Conservation (phyloP, 2,329 filamentous ascomycete genomes). For the Coleophoma crateriformis region DNA sequence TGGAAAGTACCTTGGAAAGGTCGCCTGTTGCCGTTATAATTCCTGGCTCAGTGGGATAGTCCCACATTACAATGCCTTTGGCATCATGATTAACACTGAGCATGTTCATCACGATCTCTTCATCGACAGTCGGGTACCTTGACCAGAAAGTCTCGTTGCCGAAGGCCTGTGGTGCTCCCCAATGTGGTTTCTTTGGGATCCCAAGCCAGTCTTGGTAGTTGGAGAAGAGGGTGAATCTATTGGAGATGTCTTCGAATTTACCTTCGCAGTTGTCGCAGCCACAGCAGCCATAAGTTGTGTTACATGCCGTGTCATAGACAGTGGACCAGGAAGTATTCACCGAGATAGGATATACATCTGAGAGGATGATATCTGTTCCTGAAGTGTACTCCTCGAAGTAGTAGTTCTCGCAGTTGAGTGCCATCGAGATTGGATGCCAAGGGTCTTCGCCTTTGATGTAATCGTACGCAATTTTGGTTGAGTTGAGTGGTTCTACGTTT, state of each 20-base stretch:
- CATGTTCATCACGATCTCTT: slow-evolving; percentile 40
- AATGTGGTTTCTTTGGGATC: slow-evolving; percentile 33
- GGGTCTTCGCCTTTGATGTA: slow-evolving; percentile 38
- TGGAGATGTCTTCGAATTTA: slow-evolving; percentile 21
- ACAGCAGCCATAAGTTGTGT: slow-evolving; percentile 43
- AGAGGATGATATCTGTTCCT: slow-evolving; percentile 43
- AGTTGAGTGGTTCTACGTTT: slow-evolving; percentile 30
- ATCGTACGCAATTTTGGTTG: slow-evolving; percentile 34
- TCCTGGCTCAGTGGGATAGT: slow-evolving; percentile 30
- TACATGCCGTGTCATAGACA: slow-evolving; percentile 39
- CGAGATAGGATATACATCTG: slow-evolving; percentile 42
- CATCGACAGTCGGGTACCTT: slow-evolving; percentile 35
- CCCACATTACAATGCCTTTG: slow-evolving; percentile 39
- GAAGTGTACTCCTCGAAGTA: slow-evolving; percentile 39
- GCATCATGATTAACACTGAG: slow-evolving; percentile 41
- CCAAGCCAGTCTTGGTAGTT: slow-evolving; percentile 32
- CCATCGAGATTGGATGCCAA: slow-evolving; percentile 43
- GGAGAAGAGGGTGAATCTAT: slow-evolving; percentile 32
- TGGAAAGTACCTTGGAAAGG: slow-evolving; percentile 32
- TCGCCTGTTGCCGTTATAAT: slow-evolving; percentile 19
- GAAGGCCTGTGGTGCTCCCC: slow-evolving; percentile 45
- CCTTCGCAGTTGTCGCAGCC: slow-evolving; percentile 39
- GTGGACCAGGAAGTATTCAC: slow-evolving; percentile 37
- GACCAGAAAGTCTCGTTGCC: slow-evolving; percentile 40
- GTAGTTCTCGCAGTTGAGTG: slow-evolving; percentile 45